A percentile compares a stretch with the other conserved stretches of the same genome.
These are phyloP conservation scores for Eucalyptus cloeziana DNA, from an alignment of 345 rosid genomes.

Conservation along the genomic window DNA sequence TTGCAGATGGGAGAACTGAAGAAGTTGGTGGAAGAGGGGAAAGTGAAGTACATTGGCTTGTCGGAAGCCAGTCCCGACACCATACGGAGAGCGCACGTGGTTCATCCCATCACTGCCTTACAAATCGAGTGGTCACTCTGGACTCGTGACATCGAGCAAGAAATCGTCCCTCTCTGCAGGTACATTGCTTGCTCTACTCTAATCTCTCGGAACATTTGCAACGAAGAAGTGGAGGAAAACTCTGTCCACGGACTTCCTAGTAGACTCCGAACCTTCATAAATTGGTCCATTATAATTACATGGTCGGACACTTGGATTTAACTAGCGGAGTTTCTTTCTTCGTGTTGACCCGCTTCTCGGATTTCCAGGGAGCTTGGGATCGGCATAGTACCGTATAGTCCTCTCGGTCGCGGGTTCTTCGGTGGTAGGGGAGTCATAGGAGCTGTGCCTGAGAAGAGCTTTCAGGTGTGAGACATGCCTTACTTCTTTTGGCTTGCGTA, in stretches of 20 bases:
- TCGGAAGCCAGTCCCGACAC: constrained; percentile 35
- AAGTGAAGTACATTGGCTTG: constrained; percentile 27
- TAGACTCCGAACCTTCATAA: not conserved
- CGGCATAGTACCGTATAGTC: constrained; percentile 3
- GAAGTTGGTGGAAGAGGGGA: constrained; percentile 27
- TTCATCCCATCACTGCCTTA: constrained; percentile 35
- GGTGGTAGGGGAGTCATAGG: not conserved
- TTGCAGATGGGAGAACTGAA: constrained; percentile 24
- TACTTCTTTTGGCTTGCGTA: not conserved
- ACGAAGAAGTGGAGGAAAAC: not conserved
- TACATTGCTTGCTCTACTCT: not conserved
- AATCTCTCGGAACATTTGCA: not conserved
- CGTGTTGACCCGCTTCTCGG: too few species aligned
- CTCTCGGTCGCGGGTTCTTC: constrained; percentile 4
- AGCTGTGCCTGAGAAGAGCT: not conserved
- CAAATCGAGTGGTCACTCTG: constrained; percentile 33
- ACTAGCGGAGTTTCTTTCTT: not conserved
- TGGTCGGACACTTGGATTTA: not conserved
- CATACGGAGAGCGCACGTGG: constrained; percentile 24
- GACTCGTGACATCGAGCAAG: constrained; percentile 36
- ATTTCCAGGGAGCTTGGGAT: constrained; percentile 3
- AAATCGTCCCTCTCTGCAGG: constrained; percentile 38
- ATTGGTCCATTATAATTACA: not conserved
- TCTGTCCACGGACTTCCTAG: not conserved
- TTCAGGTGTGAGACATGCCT: not conserved